Conservation (phyloP, 257 asterid species). For the Vinca minor region DNA sequence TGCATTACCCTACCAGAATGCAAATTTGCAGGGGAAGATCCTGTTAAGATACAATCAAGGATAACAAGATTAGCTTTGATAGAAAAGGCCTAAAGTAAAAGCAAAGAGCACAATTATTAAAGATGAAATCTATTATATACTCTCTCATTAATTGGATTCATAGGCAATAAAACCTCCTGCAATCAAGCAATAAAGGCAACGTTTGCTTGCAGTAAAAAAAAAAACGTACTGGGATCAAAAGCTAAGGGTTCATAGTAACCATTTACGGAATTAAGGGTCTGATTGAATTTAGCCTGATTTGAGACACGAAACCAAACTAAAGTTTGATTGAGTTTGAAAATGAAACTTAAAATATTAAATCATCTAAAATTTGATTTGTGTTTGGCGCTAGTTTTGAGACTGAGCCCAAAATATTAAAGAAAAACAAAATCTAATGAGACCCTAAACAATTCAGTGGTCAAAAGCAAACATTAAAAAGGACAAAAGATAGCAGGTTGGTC, state of each 20-base stretch:
- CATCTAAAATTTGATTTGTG: too few relatives aligned
- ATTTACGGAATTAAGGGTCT: neutral
- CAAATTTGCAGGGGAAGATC: conserved; percentile 19
- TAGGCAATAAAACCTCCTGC: neutral
- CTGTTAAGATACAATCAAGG: conserved; percentile 16
- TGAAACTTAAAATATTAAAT: too few relatives aligned
- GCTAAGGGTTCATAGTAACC: neutral
- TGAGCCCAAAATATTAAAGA: too few relatives aligned
- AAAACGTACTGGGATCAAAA: neutral
- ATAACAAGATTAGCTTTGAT: neutral
- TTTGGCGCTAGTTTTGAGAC: too few relatives aligned
- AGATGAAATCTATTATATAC: neutral
- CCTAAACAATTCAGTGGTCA: neutral
- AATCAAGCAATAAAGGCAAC: neutral
- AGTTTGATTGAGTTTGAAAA: too few relatives aligned
- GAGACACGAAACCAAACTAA: too few relatives aligned
- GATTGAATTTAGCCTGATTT: too few relatives aligned
- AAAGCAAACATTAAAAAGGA: neutral
- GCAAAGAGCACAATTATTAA: neutral
- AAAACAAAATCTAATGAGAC: too few relatives aligned
- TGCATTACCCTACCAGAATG: conserved; percentile 16
- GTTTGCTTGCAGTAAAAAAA: neutral
- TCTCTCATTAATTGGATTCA: neutral
- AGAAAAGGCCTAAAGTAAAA: neutral
- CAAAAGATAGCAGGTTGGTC: neutral